A percentile compares a stretch with the other conserved stretches of the same genome.
Conservation (phyloP, 441 rosid species). For the Omphalea diandra region DNA sequence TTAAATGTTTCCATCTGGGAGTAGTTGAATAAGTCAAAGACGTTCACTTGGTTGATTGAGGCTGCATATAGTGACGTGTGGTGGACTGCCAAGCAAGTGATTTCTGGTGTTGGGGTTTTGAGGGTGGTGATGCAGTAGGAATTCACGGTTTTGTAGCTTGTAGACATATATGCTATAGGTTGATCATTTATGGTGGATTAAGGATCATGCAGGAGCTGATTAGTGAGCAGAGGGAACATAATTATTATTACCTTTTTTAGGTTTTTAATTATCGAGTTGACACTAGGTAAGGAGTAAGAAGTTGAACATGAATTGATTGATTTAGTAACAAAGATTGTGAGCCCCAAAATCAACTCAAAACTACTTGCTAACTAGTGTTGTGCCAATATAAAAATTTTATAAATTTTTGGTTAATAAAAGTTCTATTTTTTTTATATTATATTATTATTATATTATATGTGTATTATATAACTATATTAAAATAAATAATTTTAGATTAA, state of each 20-base stretch:
- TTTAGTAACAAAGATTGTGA: conserved; percentile 5
- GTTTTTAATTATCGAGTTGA: background rate
- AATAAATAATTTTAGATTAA: too few species aligned
- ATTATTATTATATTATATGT: too few species aligned
- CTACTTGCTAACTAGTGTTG: too few species aligned
- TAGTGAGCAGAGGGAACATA: too few species aligned
- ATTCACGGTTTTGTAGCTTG: background rate
- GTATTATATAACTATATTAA: too few species aligned
- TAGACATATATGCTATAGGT: too few species aligned
- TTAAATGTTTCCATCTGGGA: conserved; percentile 28
- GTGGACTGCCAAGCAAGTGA: conserved; percentile 43
- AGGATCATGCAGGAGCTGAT: background rate
- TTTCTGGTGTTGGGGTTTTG: conserved; percentile 15
- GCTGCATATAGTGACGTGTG: conserved; percentile 40
- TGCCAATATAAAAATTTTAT: too few species aligned
- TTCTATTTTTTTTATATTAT: too few species aligned
- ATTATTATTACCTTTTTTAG: background rate
- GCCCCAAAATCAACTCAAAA: conserved; percentile 6
- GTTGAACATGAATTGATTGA: too few species aligned
- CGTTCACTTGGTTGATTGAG: conserved; percentile 30
- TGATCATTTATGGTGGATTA: background rate
- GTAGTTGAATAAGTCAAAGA: conserved; percentile 32
- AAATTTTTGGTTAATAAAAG: too few species aligned
- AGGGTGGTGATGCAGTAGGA: conserved; percentile 26
- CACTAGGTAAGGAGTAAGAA: conserved; percentile 14